phyloP scores from a whole-genome alignment of 192 early-diverging fungal genomes.

The Umbelopsis vinacea region DNA sequence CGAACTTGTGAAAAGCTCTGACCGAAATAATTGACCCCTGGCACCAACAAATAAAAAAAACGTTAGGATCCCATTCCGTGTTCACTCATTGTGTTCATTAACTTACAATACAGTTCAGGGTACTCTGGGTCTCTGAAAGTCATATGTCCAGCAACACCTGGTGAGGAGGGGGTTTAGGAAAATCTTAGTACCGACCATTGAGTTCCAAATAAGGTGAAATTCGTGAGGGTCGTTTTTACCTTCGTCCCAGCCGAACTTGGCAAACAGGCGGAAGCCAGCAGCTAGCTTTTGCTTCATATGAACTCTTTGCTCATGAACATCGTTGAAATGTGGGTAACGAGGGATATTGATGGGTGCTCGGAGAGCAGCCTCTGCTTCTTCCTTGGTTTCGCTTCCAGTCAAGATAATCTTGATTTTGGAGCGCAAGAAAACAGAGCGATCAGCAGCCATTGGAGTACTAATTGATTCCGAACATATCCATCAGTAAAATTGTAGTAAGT shows the following conservation, averaged over 20 bases:
- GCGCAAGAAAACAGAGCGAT: constrained; percentile 23
- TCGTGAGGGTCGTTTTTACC: constrained; percentile 8
- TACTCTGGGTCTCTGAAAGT: constrained; percentile 64
- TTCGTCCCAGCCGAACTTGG: constrained; percentile 62
- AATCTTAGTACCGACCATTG: background rate
- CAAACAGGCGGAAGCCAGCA: constrained; percentile 60
- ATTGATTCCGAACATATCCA: background rate
- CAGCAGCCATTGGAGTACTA: background rate
- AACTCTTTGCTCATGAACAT: constrained; percentile 52
- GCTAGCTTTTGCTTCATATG: constrained; percentile 64
- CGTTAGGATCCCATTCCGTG: no score
- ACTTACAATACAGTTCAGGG: constrained; percentile 57
- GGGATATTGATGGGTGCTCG: constrained; percentile 51
- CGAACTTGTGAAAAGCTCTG: constrained; percentile 57
- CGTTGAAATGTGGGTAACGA: constrained; percentile 46
- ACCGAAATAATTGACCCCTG: constrained; percentile 60
- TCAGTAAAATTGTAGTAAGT: background rate
- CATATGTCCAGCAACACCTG: constrained; percentile 63
- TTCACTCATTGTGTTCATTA: no score
- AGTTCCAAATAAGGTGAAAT: background rate
- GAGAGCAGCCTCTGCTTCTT: constrained; percentile 47
- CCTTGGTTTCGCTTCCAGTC: constrained; percentile 39
- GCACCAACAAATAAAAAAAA: background rate
- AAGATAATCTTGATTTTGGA: constrained; percentile 35
- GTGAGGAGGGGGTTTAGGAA: background rate